These are phyloP conservation scores for Spiraea crenata DNA, from an alignment of 331 rosid species.

Conservation along the genomic window DNA sequence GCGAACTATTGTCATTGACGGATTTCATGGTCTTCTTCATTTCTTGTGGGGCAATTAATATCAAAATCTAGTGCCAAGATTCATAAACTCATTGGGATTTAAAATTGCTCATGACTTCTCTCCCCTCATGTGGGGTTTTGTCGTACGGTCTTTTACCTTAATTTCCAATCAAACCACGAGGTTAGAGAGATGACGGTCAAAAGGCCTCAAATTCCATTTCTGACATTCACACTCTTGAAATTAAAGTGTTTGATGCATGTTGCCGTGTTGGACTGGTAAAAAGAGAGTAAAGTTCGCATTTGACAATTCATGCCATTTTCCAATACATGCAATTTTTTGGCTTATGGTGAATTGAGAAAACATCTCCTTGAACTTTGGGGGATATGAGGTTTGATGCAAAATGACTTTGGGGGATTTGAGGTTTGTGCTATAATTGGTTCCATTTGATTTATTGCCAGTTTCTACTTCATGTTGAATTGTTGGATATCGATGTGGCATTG, in stretches of 20 bases:
- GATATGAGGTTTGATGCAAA: neutral
- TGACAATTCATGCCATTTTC: too few relatives aligned
- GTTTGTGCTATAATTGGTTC: too few relatives aligned
- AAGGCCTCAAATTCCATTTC: neutral
- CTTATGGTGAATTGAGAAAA: neutral
- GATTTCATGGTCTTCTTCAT: neutral
- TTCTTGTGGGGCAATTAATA: neutral
- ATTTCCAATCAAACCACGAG: conserved; percentile 6
- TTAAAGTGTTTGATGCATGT: neutral
- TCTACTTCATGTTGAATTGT: too few relatives aligned
- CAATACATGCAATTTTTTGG: too few relatives aligned
- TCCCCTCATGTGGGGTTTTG: conserved; percentile 7
- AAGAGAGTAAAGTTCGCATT: neutral
- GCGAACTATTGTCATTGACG: conserved; percentile 18
- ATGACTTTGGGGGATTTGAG: too few relatives aligned
- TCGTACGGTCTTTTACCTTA: conserved; percentile 11
- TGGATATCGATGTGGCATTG: too few relatives aligned
- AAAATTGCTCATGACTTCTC: conserved; percentile 1
- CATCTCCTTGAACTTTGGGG: neutral
- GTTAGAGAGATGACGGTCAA: conserved; percentile 16
- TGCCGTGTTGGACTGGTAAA: too few relatives aligned
- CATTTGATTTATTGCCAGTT: too few relatives aligned
- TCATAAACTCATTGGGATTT: conserved; percentile 10
- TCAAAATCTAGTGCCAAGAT: neutral
- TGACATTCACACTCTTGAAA: conserved; percentile 4